Evolutionary conservation across 768 basidiomycete species (phyloP).

Genomic region (Auriscalpium orientale): DNA sequence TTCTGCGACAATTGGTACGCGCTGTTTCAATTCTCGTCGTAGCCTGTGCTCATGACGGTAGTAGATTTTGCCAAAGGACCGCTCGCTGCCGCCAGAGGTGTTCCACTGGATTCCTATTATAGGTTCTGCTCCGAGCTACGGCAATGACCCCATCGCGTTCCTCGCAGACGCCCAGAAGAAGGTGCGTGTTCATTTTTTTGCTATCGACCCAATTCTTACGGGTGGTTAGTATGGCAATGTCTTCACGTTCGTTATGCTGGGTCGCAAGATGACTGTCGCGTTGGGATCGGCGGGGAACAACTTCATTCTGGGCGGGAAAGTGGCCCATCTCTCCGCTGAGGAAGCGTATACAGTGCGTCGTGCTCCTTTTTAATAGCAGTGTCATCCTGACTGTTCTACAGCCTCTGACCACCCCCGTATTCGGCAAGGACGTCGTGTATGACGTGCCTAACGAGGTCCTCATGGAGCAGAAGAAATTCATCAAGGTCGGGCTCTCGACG

Average conservation of each 20-base stretch:
- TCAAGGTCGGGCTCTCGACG: slow-evolving; percentile 89
- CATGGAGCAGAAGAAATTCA: slow-evolving; percentile 99
- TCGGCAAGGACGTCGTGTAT: slow-evolving; percentile 96
- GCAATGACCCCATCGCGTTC: slow-evolving; percentile 88
- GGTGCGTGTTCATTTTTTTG: slow-evolving; percentile 33
- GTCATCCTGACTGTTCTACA: slow-evolving; percentile 23
- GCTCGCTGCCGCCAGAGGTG: slow-evolving; percentile 77
- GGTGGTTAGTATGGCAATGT: slow-evolving; percentile 78
- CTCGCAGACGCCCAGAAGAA: slow-evolving; percentile 72
- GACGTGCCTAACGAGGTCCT: slow-evolving; percentile 93
- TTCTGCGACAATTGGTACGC: slow-evolving; percentile 71
- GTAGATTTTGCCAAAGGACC: slow-evolving; percentile 61
- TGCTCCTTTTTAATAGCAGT: background rate
- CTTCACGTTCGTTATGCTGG: slow-evolving; percentile 92
- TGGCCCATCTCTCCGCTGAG: slow-evolving; percentile 87
- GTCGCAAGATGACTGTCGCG: slow-evolving; percentile 84
- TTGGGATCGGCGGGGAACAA: slow-evolving; percentile 90
- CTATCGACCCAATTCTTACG: background rate
- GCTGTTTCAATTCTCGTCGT: background rate
- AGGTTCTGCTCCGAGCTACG: slow-evolving; percentile 85
- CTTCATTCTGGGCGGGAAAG: slow-evolving; percentile 90
- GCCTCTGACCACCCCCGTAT: slow-evolving; percentile 91
- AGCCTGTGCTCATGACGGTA: slow-evolving; percentile 3
- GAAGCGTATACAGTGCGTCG: slow-evolving; percentile 84
- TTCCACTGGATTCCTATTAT: slow-evolving; percentile 90